Evolutionary conservation across 140 eudicot genomes (phyloP).

Genomic region (Senecio squalidus): DNA sequence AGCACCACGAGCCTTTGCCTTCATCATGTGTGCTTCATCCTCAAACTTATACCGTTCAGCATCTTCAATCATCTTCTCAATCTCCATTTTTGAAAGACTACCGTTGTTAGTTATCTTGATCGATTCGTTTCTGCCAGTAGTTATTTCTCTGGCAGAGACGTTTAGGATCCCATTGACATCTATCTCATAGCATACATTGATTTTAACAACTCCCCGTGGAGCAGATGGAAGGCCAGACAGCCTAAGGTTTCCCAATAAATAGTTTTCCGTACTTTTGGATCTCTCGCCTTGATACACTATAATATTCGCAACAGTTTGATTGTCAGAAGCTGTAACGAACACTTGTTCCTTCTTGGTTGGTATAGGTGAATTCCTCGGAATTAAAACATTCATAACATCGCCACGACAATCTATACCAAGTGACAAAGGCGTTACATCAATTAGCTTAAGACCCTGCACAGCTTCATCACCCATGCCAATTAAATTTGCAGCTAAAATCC

Average conservation of each 20-base stretch:
- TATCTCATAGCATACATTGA: slow-evolving; percentile 11
- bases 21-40: slow-evolving; percentile 16
- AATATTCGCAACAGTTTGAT: background rate
- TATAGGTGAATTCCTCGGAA: slow-evolving; percentile 17
- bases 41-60: slow-evolving; percentile 17
- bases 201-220: background rate
- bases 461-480: slow-evolving; percentile 20
- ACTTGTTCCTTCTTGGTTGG: slow-evolving; percentile 11
- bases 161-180: slow-evolving; percentile 23
- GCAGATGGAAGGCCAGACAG: slow-evolving; percentile 16
- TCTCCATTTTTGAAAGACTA: slow-evolving; percentile 10
- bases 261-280: background rate
- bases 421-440: slow-evolving; percentile 27
- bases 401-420: background rate
- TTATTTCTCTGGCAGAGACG: slow-evolving; percentile 23
- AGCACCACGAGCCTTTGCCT: background rate
- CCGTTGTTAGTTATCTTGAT: slow-evolving; percentile 9
- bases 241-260: background rate
- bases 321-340: background rate
- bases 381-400: slow-evolving; percentile 5
- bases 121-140: background rate
- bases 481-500: slow-evolving; percentile 22
- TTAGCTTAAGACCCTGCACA: slow-evolving; percentile 8
- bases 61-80: slow-evolving; percentile 23
- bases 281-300: slow-evolving; percentile 26